phyloP scores from a whole-genome alignment of 2,329 filamentous ascomycete genomes.

The Lomentospora prolificans region DNA sequence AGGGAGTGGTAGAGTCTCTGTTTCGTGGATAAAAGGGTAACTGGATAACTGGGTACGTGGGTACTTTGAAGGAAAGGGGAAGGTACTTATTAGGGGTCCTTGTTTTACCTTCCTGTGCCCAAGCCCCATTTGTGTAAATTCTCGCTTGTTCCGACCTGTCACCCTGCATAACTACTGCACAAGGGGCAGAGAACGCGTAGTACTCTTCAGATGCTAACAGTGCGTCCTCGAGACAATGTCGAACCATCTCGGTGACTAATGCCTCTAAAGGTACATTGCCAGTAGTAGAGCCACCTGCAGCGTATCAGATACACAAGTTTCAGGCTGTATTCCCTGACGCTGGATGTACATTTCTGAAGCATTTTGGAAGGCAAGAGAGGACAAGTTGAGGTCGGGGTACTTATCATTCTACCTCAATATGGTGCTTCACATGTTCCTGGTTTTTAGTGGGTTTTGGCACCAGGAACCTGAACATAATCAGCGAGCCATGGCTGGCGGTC shows the following conservation, averaged over 20 bases:
- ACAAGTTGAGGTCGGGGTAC: not conserved
- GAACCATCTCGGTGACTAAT: too few species aligned
- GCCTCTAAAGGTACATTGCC: too few species aligned
- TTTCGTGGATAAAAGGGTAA: conserved; percentile 8
- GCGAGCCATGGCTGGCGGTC: too few species aligned
- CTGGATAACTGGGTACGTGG: not conserved
- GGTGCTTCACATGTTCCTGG: not conserved
- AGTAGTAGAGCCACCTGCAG: too few species aligned
- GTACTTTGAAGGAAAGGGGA: not conserved
- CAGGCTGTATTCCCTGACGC: not conserved
- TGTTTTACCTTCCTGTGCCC: not conserved
- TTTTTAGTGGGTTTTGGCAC: not conserved
- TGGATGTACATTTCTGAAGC: not conserved
- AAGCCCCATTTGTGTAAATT: not conserved
- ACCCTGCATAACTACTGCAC: not conserved
- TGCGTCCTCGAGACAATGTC: too few species aligned
- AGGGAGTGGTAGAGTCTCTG: conserved; percentile 4
- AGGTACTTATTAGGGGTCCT: not conserved
- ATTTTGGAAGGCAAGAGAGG: too few species aligned
- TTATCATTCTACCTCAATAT: not conserved
- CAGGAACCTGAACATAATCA: not conserved
- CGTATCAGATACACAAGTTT: too few species aligned
- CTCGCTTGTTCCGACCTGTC: not conserved
- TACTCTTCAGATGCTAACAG: not conserved
- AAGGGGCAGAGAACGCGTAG: not conserved